Evolutionary conservation across 192 early-diverging fungal species (phyloP), one percentile per base, ranked within the genome.

Genomic region (Oehlia diaphana): DNA sequence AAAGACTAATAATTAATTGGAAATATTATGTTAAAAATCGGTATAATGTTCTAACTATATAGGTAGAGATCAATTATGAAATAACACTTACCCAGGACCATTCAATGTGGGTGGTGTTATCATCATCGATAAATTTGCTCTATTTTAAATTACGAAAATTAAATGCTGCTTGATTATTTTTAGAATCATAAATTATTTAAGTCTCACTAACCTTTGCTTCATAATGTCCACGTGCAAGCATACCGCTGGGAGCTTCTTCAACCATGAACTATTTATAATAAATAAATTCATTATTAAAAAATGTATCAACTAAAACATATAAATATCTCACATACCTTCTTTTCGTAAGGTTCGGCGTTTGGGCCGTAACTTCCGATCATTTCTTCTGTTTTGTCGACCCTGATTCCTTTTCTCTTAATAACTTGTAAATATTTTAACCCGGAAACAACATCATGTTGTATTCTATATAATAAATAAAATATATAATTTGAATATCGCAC

Each of bases 331-430:
- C 70, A 68, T 83, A 86, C 90, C 85, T 95, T 94, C 88, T 95
- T 95, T 79, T 93, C 94, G 82, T 96, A 93, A 71, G 91, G 82
- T 53, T 92, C 88, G 44, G 10, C 2, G 10, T 89, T 87, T 50
- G 98, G 97, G 49, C 97, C 97, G 80, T 96, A 99, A 77, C 93
- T 94, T 74, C 98, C 98, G 81, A 97, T 90, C 96, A 99, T 98
- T 81, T 97, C 95, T 81, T 99, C 96, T 75, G 88, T 90, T 87
- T 92, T 95, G 81, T 98, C 98, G 39, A 98, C 94, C 89, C 26
- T 77, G 47, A 86, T 70, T 33, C 93, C 93, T 78, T 84, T 81
- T 83, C 96, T 91, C 90, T 96, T 99, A 77, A 98, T 91, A 58
- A 93, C 90, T 76, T 99, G 98, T 81, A 96, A 82, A 88, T 96